These are phyloP conservation scores for Monilinia aucupariae DNA, from an alignment of 2,329 filamentous ascomycete genomes.

Conservation along the genomic window DNA sequence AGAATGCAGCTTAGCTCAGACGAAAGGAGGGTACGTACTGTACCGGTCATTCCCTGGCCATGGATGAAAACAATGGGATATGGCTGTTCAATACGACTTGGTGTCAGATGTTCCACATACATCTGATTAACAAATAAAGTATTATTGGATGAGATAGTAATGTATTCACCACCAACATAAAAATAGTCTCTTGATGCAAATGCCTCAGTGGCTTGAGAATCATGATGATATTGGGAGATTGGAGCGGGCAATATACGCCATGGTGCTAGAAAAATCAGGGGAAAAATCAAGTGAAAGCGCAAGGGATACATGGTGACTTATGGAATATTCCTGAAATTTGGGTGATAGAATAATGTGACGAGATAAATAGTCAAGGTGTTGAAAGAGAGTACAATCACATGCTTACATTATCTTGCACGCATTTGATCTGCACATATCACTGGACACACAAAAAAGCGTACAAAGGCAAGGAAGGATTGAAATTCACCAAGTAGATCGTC, in stretches of 20 bases:
- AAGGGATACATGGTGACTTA: not conserved
- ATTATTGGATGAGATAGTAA: conserved; percentile 16
- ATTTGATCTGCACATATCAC: not conserved
- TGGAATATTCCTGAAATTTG: not conserved
- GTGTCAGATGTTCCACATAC: conserved; percentile 47
- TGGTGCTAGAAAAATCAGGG: not conserved
- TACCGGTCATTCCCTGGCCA: conserved; percentile 28
- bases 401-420: not conserved
- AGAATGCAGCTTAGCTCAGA: not conserved
- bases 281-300: not conserved
- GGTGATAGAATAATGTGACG: not conserved
- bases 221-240: not conserved
- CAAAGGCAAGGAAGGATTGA: not conserved
- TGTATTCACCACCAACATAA: conserved; percentile 30
- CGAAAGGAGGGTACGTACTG: conserved; percentile 21
- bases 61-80: conserved; percentile 31
- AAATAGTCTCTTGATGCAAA: conserved; percentile 23
- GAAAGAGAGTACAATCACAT: not conserved
- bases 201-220: not conserved
- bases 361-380: not conserved
- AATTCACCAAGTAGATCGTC: too few relatives aligned
- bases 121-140: conserved; percentile 40
- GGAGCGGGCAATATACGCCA: not conserved
- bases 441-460: not conserved
- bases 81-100: conserved; percentile 24